Base-by-base conservation (phyloP, 371 early-diverging fungal genomes). In the Zychaea mexicana region DNA sequence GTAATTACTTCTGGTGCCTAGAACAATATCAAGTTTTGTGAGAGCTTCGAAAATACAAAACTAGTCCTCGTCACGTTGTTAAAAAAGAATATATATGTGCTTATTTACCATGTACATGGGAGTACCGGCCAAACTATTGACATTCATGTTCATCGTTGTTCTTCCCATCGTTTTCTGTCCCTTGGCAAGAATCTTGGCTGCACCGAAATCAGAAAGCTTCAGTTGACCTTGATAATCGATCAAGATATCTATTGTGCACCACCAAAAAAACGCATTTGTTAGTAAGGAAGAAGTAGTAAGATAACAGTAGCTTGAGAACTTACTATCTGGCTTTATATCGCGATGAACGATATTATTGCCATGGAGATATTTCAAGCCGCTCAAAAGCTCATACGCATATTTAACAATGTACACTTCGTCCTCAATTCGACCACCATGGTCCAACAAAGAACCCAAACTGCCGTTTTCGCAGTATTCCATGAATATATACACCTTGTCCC, bases 71-170 rank as follows among this genome's bases (percentile, higher is more conserved):
- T n/a, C n/a, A n/a, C n/a, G n/a, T n/a, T n/a, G n/a, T n/a, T n/a
- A n/a, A n/a, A n/a, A n/a, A n/a, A n/a, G n/a, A n/a, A n/a, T n/a
- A n/a, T n/a, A n/a, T n/a, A n/a, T n/a, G n/a, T n/a, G n/a, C n/a
- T n/a, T n/a, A n/a, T n/a, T 70, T 75, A 84, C 85, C 94, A 98
- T 96, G 70, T 98, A 98, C 89, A 94, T 94, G 0, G 99, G 97
- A 8, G 99, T 99, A 19, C 99, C 98, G 2, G 93, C 89, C 59
- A 94, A 71, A 33, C 90, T 90, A 49, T 85, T 84, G 22, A 85
- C 88, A 55, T 79, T 77, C 74, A 85, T 78, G 57, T 86, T 80
- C 62, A 80, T 78, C 19, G 83, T 85, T 2, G 87, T 78, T n/a
- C 84, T 74, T 17, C 85, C 86, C 61, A 91, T 81, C 2, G 92